Evolutionary conservation across 768 basidiomycete species (phyloP), one percentile per base, ranked within the genome.

Genomic region (Symmetrospora coprosmae): DNA sequence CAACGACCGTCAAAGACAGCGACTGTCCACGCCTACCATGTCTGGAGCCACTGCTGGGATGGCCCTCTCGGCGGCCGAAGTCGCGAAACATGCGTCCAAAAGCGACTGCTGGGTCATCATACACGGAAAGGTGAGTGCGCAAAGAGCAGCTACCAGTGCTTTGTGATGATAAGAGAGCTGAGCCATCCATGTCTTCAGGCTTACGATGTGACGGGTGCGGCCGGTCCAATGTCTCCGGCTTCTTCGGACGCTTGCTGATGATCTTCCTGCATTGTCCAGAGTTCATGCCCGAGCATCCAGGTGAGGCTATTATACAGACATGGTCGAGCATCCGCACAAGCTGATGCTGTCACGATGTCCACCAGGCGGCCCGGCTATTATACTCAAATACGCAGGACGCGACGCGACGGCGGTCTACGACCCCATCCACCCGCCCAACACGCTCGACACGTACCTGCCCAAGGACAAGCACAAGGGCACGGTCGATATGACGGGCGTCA

Each of bases 341-440:
- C 33, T 59, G 3, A 31, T 27, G n/a, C 17, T 5, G 21, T 3
- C 8, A 37, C 33, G 25, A 40, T 78, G 82, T 49, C 85, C 87
- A 66, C 85, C 85, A 6, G 89, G 91, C 19, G 91, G 91, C 2
- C 74, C 82, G 17, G 78, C 79, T 58, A 84, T 87, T 67, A 86
- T 96, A 63, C 69, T 92, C 19, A 82, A 81, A 68, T 86, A 87
- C 67, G 89, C 81, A 8, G 91, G 91, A 90, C 70, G 87, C 87
- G 31, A 92, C 84, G 82, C 68, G 61, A 75, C 66, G 16, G 48
- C 65, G 61, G 62, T 62, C 9, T 68, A 63, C 65, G 87, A 67
- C 37, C 69, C 69, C 1, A 87, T 94, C 40, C 91, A 96, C 72
- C 82, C 90, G 2, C 80, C 83, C 25, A 49, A 45, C 28, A 64